phyloP scores from a whole-genome alignment of 2,329 filamentous ascomycete species.

The Diaporthe caulivora region DNA sequence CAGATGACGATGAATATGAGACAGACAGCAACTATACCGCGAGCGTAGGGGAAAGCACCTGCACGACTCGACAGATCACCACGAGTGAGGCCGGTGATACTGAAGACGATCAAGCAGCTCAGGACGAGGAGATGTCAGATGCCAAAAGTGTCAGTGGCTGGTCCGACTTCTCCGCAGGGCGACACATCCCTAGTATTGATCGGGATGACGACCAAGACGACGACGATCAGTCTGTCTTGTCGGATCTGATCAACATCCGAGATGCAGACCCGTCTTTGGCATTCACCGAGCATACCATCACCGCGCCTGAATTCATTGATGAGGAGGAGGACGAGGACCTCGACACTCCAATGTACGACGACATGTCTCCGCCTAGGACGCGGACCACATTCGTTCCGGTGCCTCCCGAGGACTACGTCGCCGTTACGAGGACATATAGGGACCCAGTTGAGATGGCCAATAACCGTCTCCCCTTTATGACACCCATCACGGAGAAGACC shows the following conservation, averaged over 20 bases:
- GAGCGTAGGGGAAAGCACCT: constrained; percentile 86
- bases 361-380: constrained; percentile 59
- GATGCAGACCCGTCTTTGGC: constrained; percentile 46
- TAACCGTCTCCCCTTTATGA: constrained; percentile 97
- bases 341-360: constrained; percentile 56
- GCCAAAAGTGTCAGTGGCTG: constrained; percentile 81
- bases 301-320: constrained; percentile 45
- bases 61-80: constrained; percentile 77
- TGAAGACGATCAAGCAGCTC: constrained; percentile 57
- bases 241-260: constrained; percentile 55
- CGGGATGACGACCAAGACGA: constrained; percentile 52
- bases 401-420: constrained; percentile 87
- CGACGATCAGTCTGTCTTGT: constrained; percentile 51
- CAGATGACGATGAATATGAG: constrained; percentile 77
- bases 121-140: constrained; percentile 65
- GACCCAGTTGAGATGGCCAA: constrained; percentile 85
- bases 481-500: constrained; percentile 95
- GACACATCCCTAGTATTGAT: constrained; percentile 70
- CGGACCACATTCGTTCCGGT: constrained; percentile 81
- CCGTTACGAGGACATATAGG: constrained; percentile 83
- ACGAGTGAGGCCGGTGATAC: constrained; percentile 55
- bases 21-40: constrained; percentile 79
- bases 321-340: constrained; percentile 56
- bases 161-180: constrained; percentile 86
- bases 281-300: constrained; percentile 40